Evolutionary conservation across 2,329 filamentous ascomycete species (phyloP).

Genomic region (Chaetomium strumarium): DNA sequence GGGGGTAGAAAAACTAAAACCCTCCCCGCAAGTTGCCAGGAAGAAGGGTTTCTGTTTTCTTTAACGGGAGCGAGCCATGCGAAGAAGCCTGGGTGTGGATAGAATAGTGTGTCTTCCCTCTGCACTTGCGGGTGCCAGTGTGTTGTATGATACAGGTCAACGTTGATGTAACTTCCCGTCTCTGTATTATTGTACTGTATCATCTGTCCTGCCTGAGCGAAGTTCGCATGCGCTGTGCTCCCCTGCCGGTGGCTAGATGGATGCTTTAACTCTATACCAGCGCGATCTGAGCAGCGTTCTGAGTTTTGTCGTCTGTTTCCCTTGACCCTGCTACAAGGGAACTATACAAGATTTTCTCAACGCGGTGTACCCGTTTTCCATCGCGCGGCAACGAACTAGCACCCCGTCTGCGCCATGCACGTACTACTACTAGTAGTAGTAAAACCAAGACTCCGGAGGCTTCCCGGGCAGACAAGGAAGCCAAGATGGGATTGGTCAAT

Average conservation of each 20-base stretch:
- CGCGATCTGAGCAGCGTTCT: neutral
- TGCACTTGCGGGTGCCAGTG: neutral
- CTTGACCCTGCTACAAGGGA: too few species aligned
- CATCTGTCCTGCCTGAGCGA: too few species aligned
- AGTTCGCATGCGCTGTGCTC: too few species aligned
- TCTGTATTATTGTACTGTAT: too few species aligned
- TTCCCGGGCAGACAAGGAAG: neutral
- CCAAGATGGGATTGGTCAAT: too few species aligned
- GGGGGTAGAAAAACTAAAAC: too few species aligned
- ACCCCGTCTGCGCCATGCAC: neutral
- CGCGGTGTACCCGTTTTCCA: neutral
- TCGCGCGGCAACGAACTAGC: conserved; percentile 5
- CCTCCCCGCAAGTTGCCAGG: neutral
- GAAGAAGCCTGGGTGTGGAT: neutral
- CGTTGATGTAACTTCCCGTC: too few species aligned
- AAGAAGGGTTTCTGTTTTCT: neutral
- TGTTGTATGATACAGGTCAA: neutral
- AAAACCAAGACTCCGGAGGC: neutral
- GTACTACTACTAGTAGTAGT: too few species aligned
- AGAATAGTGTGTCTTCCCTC: neutral
- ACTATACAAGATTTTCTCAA: too few species aligned
- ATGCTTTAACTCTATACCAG: too few species aligned
- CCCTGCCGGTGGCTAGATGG: too few species aligned
- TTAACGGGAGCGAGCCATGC: too few species aligned
- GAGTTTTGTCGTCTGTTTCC: neutral